Base-by-base conservation (phyloP, 352 stramenopile genomes). In the Thraustochytrium aureum region DNA sequence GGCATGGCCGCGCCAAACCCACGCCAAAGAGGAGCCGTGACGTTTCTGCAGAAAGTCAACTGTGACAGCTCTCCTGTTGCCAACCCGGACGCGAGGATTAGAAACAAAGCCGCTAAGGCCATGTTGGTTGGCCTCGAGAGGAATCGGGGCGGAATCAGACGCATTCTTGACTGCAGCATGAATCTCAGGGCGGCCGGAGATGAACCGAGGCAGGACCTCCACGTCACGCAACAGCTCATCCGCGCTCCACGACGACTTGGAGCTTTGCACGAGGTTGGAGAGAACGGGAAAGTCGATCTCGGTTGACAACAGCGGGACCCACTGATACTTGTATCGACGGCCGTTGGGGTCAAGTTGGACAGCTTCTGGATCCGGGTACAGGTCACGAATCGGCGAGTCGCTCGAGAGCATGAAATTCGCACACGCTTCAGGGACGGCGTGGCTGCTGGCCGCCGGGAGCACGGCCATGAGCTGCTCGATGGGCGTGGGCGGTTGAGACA, bases 391-490 rank as follows among this genome's bases (percentile, higher is more conserved):
- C 22, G 96, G 95, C 45, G 92, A 98, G 61, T 98, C 85, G 4
- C 90, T 87, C 52, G 96, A 92, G 10, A 86, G 82, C 96, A 99
- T 99, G n/a, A 99, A 87, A 85, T 92, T 93, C 12, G 91, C 88
- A 72, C 94, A 95, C 22, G 92, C 87, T 84, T 94, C 89, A 0
- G 97, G 97, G 61, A 99, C 90, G 22, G 97, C 89, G 84, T 98
- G 90, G n/a, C 91, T 90, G 26, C 93, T 99, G 52, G 95, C 92
- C 32, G 94, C 86, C 32, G 97, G 97, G 42, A 99, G 83, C 62
- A 99, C 97, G 6, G 92, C 94, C 90, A 99, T 94, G 2, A 99
- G 89, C 84, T 99, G 97, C 86, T 99, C 93, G 26, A 99, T 93
- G 14, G 96, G 96, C 43, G 91, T 90, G 83, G 99, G 92, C 2